These are phyloP conservation scores for Suillus lakei DNA, from an alignment of 768 basidiomycete species.

Conservation along the genomic window DNA sequence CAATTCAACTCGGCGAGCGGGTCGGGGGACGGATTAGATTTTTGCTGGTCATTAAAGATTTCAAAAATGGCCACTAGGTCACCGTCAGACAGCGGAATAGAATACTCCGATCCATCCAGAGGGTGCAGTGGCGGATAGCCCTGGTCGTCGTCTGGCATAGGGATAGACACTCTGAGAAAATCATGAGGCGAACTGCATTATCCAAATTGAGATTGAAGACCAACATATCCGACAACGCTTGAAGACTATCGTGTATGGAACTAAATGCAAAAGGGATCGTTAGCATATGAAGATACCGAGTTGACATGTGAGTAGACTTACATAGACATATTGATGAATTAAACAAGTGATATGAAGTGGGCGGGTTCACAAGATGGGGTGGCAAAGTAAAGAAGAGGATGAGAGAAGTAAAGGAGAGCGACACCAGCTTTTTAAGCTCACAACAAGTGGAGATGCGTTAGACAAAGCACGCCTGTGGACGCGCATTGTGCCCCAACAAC, in stretches of 20 bases:
- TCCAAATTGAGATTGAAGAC: neutral
- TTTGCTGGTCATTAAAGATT: too few species aligned
- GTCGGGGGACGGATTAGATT: too few species aligned
- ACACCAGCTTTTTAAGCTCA: neutral
- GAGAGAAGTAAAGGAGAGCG: neutral
- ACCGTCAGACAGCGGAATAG: too few species aligned
- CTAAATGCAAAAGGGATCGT: neutral
- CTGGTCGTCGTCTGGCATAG: too few species aligned
- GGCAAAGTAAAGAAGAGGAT: neutral
- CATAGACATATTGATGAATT: neutral
- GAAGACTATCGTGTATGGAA: neutral
- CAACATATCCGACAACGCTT: neutral
- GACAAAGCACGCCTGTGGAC: neutral
- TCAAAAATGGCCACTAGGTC: too few species aligned
- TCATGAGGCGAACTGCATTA: neutral
- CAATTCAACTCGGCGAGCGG: too few species aligned
- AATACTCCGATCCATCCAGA: too few species aligned
- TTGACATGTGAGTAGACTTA: neutral
- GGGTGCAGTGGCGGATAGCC: too few species aligned
- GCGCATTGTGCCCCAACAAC: neutral
- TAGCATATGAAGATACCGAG: neutral
- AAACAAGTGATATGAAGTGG: too few species aligned
- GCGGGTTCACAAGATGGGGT: neutral
- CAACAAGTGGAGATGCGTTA: neutral
- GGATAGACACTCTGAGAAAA: neutral